Evolutionary conservation across 192 early-diverging fungal genomes (phyloP), one percentile per base, ranked within the genome.

Genomic region (Entomortierella lignicola): DNA sequence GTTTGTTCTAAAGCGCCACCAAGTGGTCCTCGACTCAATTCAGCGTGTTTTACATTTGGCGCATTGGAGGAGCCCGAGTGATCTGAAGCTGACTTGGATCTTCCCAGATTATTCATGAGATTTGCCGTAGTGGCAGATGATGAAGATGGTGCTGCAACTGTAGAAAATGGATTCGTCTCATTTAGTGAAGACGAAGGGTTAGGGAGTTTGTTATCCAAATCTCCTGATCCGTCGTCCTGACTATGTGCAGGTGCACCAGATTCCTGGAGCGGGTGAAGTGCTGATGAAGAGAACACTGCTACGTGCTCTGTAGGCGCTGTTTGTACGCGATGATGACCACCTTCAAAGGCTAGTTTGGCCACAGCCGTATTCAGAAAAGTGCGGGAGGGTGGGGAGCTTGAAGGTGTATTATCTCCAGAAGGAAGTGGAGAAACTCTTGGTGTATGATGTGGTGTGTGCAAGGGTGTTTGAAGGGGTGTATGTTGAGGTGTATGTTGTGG

Each of bases 1-100:
- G 75, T 79, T 58, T 79, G 75, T 29, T 79, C 75, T 31, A 79
- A 39, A 20, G 75, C 75, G 15, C 75, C 63, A 0, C 75, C 75
- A 2, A 70, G 20, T 18, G 68, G 61, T 17, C 75, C 75, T 10
- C 68, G 67, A 37, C 75, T 79, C 37, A 70, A 31, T 26, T 79
- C 75, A 1, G 67, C 75, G 56, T 79, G 75, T 44, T 79, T 79
- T 8, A 66, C 63, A 25, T 63, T 63, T 17, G 62, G 15, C 39
- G 63, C 70, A 8, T 65, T 47, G 3, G 75, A 68, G 10, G 54
- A 5, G 1, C 56, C 61, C 2, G 67, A 17, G 39, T 79, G 56
- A 12, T 79, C 75, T 0, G 75, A 79, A 10, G 75, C 63, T 1
- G 75, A 79, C 51, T 79, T 79, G 34, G 75, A 79, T 44, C 75